Evolutionary conservation across 805 yeast genomes (phyloP), one percentile per base, ranked within the genome.

Genomic region (Metahyphopichia silvanorum): DNA sequence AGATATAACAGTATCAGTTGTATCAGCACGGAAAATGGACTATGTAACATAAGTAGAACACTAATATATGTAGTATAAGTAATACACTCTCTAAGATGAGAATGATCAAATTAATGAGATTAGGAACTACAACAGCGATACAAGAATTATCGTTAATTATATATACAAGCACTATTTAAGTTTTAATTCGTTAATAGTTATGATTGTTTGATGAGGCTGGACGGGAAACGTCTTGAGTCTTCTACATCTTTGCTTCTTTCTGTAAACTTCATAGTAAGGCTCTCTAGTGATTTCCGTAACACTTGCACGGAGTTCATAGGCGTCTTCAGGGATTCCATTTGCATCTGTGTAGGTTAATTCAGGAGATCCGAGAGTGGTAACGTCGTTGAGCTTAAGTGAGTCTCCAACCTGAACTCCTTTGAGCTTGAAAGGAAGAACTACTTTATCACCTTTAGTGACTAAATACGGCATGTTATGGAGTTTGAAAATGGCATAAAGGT

Each of bases 401-500:
- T 89, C 96, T 13, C 99, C 98, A 4, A 91, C 80, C 32, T 79
- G 71, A 8, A 82, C 93, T 33, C 77, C 75, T 47, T 79, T 82
- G 67, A 93, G 53, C 42, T 78, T 75, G 59, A 76, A 89, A 3
- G 97, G 96, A 24, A 93, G 60, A 16, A 79, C 73, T 32, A 93
- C 74, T 43, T 71, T 74, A 57, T 93, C 99, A 15, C 99, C 99
- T 44, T 81, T 77, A 16, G 98, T 88, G 12, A 93, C 93, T 40
- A 93, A 66, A 51, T 86, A 88, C 26, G 93, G 86, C 59, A 87
- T 79, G 58, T 82, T 77, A 64, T 87, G 93, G 23, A 93, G 74
- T 46, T 77, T 79, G 44, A 91, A 73, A 6, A 86, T 70, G 28
- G 98, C 98, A 53, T 87, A 93, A 20, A 91, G 60, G 40, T 76